Conservation (phyloP, 108 stramenopile species). For the Skeletonema grethae region DNA sequence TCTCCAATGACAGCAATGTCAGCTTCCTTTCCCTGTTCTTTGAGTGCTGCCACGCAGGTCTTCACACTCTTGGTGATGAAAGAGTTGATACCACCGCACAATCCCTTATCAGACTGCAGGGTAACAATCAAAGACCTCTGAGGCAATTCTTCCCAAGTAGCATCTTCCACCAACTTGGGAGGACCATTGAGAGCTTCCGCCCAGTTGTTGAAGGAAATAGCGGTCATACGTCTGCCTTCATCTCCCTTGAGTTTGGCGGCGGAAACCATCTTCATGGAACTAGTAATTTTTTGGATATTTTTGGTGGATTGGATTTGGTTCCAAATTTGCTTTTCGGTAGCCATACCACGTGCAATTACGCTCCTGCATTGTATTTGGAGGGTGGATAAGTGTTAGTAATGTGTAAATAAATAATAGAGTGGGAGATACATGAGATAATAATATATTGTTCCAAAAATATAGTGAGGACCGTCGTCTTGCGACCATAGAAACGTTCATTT, state of each 20-base stretch:
- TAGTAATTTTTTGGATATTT: slow-evolving; percentile 99
- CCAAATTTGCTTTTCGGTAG: slow-evolving; percentile 91
- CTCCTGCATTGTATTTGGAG: slow-evolving; percentile 11
- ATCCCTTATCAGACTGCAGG: slow-evolving; percentile 96
- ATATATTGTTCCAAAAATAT: neutral
- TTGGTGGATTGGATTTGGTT: slow-evolving; percentile 97
- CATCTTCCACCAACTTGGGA: slow-evolving; percentile 58
- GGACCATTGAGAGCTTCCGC: slow-evolving; percentile 59
- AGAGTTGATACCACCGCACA: slow-evolving; percentile 99
- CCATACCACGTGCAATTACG: slow-evolving; percentile 80
- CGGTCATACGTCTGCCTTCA: slow-evolving; percentile 75
- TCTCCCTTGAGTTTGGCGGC: slow-evolving; percentile 99
- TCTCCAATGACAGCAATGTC: slow-evolving; percentile 96
- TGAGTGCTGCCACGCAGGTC: slow-evolving; percentile 58
- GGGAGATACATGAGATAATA: neutral
- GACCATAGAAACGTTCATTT: neutral
- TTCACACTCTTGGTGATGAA: slow-evolving; percentile 88
- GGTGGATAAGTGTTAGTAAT: neutral
- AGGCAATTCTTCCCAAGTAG: slow-evolving; percentile 84
- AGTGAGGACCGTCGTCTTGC: neutral
- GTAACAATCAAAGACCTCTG: slow-evolving; percentile 91
- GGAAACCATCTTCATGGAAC: slow-evolving; percentile 99
- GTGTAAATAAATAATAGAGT: neutral
- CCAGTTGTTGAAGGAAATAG: slow-evolving; percentile 85
- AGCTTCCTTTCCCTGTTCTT: slow-evolving; percentile 79